Conservation (phyloP, 768 basidiomycete genomes). For the Phallus indusiatus region DNA sequence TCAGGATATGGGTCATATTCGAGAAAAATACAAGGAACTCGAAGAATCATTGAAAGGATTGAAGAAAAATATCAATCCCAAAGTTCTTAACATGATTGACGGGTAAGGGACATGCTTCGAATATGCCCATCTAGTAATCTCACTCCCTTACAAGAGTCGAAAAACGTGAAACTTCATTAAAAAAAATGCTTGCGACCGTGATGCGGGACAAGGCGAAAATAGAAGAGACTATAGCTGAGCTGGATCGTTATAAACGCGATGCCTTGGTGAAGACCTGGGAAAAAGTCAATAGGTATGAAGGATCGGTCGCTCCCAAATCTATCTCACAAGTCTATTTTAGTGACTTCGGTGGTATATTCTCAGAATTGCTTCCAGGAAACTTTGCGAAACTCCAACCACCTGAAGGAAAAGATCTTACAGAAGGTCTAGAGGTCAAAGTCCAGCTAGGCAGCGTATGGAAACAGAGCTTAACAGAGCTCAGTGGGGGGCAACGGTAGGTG, state of each 20-base stretch:
- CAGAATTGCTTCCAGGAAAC: slow-evolving; percentile 90
- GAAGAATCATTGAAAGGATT: slow-evolving; percentile 71
- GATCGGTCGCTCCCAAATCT: not conserved
- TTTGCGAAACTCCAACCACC: slow-evolving; percentile 92
- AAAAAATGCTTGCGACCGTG: slow-evolving; percentile 82
- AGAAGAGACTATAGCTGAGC: slow-evolving; percentile 83
- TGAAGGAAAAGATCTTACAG: slow-evolving; percentile 86
- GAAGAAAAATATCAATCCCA: slow-evolving; percentile 94
- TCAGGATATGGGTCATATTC: slow-evolving; percentile 49
- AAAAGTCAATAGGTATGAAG: slow-evolving; percentile 79
- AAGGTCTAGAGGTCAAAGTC: slow-evolving; percentile 97
- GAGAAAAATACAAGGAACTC: slow-evolving; percentile 61
- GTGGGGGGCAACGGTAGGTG: slow-evolving; percentile 88
- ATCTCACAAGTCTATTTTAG: slow-evolving; percentile 30
- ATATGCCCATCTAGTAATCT: not conserved
- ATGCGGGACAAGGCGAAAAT: slow-evolving; percentile 92
- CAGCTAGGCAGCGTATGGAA: slow-evolving; percentile 95
- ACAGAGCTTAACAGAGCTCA: slow-evolving; percentile 91
- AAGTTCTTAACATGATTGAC: slow-evolving; percentile 94
- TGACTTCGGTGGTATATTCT: slow-evolving; percentile 95
- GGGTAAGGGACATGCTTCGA: slow-evolving; percentile 40
- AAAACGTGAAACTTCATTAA: slow-evolving; percentile 80
- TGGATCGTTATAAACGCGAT: slow-evolving; percentile 90
- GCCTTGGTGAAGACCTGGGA: slow-evolving; percentile 93
- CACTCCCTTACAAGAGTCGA: slow-evolving; percentile 54